Evolutionary conservation across 257 asterid genomes (phyloP).

Genomic region (Nemophila menziesii): DNA sequence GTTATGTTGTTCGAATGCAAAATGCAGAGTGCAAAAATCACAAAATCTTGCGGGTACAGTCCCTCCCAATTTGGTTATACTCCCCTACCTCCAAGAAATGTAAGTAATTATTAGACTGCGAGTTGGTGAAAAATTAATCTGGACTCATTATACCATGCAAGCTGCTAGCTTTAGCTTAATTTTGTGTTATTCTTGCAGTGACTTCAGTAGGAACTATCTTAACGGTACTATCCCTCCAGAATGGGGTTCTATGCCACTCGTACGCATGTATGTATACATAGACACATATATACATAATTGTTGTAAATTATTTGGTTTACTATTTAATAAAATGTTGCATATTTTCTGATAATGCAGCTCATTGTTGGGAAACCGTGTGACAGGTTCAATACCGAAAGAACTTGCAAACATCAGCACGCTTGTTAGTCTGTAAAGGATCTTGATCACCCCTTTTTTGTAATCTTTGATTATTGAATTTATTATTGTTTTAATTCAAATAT

Average conservation of each 20-base stretch:
- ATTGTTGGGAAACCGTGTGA: slow-evolving; percentile 42
- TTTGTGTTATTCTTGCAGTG: slow-evolving; percentile 22
- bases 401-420: slow-evolving; percentile 59
- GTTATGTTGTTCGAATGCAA: neutral
- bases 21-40: slow-evolving; percentile 33
- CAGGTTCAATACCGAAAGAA: slow-evolving; percentile 45
- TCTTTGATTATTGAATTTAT: neutral
- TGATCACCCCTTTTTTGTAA: neutral
- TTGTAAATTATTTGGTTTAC: neutral
- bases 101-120: too few species aligned
- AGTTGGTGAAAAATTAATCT: too few species aligned
- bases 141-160: too few species aligned
- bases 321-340: neutral
- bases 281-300: too few species aligned
- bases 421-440: slow-evolving; percentile 31
- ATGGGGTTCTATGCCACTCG: slow-evolving; percentile 68
- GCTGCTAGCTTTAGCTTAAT: neutral
- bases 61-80: slow-evolving; percentile 40
- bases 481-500: neutral
- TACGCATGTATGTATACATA: slow-evolving; percentile 39
- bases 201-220: slow-evolving; percentile 26
- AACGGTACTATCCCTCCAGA: slow-evolving; percentile 14
- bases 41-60: slow-evolving; percentile 43
- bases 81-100: slow-evolving; percentile 46
- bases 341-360: slow-evolving; percentile 31